These are phyloP conservation scores for Punctularia strigosozonata DNA, from an alignment of 768 basidiomycete species.

Conservation along the genomic window DNA sequence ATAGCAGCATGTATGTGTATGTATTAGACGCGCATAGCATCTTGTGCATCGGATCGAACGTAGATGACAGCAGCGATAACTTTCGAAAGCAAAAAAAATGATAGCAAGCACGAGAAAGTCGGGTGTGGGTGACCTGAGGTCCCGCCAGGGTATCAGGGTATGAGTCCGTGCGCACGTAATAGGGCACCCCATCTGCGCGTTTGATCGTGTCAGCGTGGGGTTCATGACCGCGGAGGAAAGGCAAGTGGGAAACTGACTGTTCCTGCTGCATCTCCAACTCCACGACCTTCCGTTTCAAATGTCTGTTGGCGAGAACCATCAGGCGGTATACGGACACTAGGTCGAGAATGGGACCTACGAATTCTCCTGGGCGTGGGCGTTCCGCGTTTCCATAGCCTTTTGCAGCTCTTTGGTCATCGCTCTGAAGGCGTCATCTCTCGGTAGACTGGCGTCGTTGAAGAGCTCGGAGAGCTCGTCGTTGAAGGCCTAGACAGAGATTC, in stretches of 20 bases:
- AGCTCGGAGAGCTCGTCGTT: constrained; percentile 89
- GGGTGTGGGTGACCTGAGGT: too few relatives aligned
- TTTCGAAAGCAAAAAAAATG: too few relatives aligned
- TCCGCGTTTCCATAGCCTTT: constrained; percentile 64
- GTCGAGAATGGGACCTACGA: constrained; percentile 36
- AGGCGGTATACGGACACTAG: background rate
- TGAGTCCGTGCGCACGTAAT: constrained; percentile 34
- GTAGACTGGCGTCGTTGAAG: constrained; percentile 77
- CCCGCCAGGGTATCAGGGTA: constrained; percentile 18
- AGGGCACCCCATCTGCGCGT: constrained; percentile 52
- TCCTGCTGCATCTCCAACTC: constrained; percentile 68
- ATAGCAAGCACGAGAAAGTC: too few relatives aligned
- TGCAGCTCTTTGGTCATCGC: constrained; percentile 65
- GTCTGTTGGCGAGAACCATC: constrained; percentile 25
- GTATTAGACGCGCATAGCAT: too few relatives aligned
- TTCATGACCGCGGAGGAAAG: constrained; percentile 1
- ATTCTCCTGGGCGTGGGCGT: constrained; percentile 68
- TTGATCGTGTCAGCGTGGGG: constrained; percentile 6
- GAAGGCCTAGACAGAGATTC: constrained; percentile 49
- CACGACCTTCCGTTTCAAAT: constrained; percentile 56
- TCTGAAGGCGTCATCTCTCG: constrained; percentile 74
- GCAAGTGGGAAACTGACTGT: constrained; percentile 41
- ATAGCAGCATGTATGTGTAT: too few relatives aligned
- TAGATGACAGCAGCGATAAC: too few relatives aligned
- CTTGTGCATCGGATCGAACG: too few relatives aligned